phyloP scores from a whole-genome alignment of 2,329 filamentous ascomycete genomes.

The Cercospora sp. region DNA sequence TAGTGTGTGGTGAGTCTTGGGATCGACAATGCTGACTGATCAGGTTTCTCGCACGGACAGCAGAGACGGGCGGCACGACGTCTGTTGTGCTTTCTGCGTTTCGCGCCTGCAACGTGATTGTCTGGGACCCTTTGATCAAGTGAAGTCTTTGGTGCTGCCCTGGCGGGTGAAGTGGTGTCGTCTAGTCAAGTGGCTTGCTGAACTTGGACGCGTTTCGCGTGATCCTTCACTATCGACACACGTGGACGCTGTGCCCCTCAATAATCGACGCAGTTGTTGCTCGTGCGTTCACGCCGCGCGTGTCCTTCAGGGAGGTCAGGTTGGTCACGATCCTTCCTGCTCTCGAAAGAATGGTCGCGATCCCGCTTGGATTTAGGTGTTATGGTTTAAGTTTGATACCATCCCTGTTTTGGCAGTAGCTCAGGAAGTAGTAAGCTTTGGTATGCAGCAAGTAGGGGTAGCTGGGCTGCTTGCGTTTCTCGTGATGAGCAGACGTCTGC shows the following conservation, averaged over 20 bases:
- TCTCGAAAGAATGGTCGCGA: neutral
- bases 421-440: constrained; percentile 1
- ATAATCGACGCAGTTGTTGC: neutral
- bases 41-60: neutral
- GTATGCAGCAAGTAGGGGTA: constrained; percentile 13
- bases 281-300: neutral
- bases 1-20: neutral
- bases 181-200: neutral
- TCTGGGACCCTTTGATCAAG: neutral
- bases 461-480: neutral
- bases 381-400: constrained; percentile 2
- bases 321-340: neutral
- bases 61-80: neutral
- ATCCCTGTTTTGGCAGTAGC: neutral
- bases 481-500: neutral
- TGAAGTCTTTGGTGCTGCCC: neutral
- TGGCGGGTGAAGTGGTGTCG: neutral
- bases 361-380: constrained; percentile 3
- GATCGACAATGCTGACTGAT: neutral
- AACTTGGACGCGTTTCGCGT: neutral
- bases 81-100: neutral
- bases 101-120: neutral
- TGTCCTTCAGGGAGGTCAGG: neutral
- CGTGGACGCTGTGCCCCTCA: neutral
- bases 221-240: neutral